Conservation (phyloP, 495 filamentous ascomycete genomes). For the Xylaria palmicola region DNA sequence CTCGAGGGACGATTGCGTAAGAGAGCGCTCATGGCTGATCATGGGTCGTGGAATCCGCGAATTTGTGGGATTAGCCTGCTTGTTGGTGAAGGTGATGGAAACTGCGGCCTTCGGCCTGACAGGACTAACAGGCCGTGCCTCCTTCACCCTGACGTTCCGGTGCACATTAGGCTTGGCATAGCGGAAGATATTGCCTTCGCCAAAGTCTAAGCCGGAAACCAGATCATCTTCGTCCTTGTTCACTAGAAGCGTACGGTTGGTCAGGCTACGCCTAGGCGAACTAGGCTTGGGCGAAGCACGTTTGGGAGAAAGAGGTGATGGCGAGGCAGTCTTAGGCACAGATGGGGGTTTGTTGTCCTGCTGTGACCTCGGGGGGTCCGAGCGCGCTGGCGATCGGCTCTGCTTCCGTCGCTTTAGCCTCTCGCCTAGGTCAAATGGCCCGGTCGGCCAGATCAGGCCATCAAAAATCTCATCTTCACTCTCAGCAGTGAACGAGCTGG, state of each 20-base stretch:
- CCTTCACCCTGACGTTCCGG: slow-evolving; percentile 87
- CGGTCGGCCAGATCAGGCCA: slow-evolving; percentile 78
- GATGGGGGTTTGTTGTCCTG: slow-evolving; percentile 25
- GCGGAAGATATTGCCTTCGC: slow-evolving; percentile 76
- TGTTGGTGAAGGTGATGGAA: slow-evolving; percentile 87
- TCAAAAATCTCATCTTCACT: slow-evolving; percentile 91
- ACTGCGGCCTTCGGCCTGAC: slow-evolving; percentile 69
- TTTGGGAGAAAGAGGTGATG: background rate
- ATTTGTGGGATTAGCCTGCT: slow-evolving; percentile 36
- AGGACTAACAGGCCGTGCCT: slow-evolving; percentile 62
- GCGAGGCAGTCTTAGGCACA: slow-evolving; percentile 16
- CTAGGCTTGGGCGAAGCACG: background rate
- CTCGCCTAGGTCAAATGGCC: slow-evolving; percentile 76
- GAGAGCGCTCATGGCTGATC: slow-evolving; percentile 60
- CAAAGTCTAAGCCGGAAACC: slow-evolving; percentile 83
- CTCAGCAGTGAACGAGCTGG: slow-evolving; percentile 86
- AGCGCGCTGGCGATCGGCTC: slow-evolving; percentile 44
- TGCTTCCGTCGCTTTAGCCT: slow-evolving; percentile 69
- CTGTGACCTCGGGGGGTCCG: slow-evolving; percentile 19
- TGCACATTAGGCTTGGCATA: slow-evolving; percentile 81
- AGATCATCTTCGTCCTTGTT: slow-evolving; percentile 72
- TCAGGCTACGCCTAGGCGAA: background rate
- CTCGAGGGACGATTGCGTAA: slow-evolving; percentile 75
- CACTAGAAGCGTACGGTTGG: slow-evolving; percentile 20
- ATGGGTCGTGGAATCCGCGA: slow-evolving; percentile 61